Conservation (phyloP, 2,329 filamentous ascomycete species). For the Cordyceps fumosorosea region DNA sequence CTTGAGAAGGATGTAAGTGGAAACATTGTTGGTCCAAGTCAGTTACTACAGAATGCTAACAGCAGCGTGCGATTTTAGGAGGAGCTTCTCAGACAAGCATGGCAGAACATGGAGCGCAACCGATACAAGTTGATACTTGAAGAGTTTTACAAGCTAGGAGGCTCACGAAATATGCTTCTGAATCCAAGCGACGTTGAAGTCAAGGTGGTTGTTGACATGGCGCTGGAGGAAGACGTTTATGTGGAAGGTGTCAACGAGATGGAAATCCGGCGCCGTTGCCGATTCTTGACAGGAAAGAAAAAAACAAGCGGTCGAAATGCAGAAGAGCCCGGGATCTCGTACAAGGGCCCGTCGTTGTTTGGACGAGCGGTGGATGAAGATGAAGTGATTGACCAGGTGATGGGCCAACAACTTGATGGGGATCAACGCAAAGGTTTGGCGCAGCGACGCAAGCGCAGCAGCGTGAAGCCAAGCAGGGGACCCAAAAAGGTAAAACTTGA, state of each 20-base stretch:
- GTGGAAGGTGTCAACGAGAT: conserved; percentile 12
- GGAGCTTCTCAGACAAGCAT: neutral
- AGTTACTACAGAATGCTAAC: neutral
- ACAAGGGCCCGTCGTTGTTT: conserved; percentile 7
- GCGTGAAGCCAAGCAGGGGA: neutral
- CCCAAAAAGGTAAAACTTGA: neutral
- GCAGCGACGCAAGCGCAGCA: conserved; percentile 14
- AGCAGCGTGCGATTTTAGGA: neutral
- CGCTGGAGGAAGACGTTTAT: conserved; percentile 5
- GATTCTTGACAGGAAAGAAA: conserved; percentile 3
- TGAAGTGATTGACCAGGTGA: conserved; percentile 30
- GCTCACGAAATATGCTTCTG: conserved; percentile 10
- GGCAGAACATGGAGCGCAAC: neutral
- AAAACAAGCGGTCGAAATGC: conserved; percentile 18
- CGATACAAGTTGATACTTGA: neutral
- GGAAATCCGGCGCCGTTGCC: conserved; percentile 4
- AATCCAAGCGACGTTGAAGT: conserved; percentile 5
- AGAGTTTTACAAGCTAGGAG: neutral
- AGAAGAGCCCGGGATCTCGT: conserved; percentile 5
- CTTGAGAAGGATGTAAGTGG: conserved; percentile 43
- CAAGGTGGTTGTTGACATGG: neutral
- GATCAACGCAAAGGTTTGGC: conserved; percentile 19
- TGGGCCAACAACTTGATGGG: conserved; percentile 16
- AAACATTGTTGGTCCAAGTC: neutral
- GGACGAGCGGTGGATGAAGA: conserved; percentile 20